Base-by-base conservation (phyloP, 2,329 filamentous ascomycete species). In the Aspergillus sp. region DNA sequence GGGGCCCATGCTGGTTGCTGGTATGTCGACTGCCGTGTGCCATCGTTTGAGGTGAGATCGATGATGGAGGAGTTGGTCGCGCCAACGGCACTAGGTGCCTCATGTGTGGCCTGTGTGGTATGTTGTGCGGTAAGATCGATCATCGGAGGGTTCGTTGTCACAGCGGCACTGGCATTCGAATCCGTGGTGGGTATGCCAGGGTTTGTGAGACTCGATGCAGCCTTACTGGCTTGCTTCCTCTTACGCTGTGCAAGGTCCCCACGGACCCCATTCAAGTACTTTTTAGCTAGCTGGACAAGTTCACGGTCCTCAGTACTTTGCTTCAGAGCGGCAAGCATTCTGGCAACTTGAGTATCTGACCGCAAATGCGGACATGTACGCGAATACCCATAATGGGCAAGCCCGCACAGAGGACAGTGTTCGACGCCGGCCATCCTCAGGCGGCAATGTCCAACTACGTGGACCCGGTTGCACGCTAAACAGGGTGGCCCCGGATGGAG, bases 241-340 rank as follows among this genome's bases (percentile, higher is more conserved):
- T 84, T 85, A 48, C 79, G 72, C 63, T 83, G 81, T 13, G 83
- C 83, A 10, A 88, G 69, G 56, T 81, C 78, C 6, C 83, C 82
- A 59, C 86, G 84, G 48, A 88, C 78, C 4, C 83, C 84, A 15
- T 79, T 74, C 15, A 89, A 72, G 65, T 89, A 89, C 61, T 81
- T 83, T 43, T 77, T 80, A 2, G 87, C 87, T 28, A 79, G 70
- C 10, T 82, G 79, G 10, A 88, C 77, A 7, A 86, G 71, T 19
- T 83, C 78, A 25, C 76, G 76, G 10, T 81, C 77, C 69, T 90
- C 88, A 0, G 79, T 81, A 57, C 83, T 87, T 56, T 79, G 74
- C 67, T 86, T 86, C 21, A 92, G 73, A 0, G 84, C 82, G 58
- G 86, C 82, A 15, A 92, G 76, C 81, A 91, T 89, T 19, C 83